Percentiles rank a stretch among this genome's conserved stretches.
These are phyloP conservation scores for Hyaloraphidium curvatum DNA, from an alignment of 192 early-diverging fungal species.

Conservation along the genomic window DNA sequence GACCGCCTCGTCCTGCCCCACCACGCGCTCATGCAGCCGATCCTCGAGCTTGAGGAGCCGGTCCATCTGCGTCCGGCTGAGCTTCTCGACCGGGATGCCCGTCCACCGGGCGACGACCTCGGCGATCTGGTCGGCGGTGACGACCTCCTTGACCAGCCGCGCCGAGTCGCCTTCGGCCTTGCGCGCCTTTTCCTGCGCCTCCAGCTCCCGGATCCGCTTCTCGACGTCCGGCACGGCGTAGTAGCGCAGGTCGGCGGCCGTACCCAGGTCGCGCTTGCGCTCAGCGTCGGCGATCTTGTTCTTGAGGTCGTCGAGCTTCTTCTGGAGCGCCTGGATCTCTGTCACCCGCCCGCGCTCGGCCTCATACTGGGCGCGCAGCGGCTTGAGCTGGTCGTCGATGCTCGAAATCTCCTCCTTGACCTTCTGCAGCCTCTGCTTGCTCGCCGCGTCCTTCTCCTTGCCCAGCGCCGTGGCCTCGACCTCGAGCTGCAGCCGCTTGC, in stretches of 20 bases:
- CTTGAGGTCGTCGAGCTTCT: conserved; percentile 74
- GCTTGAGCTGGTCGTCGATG: conserved; percentile 70
- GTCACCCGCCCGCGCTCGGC: conserved; percentile 71
- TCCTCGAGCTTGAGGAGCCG: conserved; percentile 58
- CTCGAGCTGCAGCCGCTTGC: conserved; percentile 79
- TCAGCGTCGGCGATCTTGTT: conserved; percentile 73
- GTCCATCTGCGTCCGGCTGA: conserved; percentile 71
- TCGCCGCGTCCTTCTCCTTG: conserved; percentile 78
- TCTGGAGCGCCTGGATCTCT: conserved; percentile 63
- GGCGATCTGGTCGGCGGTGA: conserved; percentile 77
- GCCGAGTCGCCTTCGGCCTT: conserved; percentile 13
- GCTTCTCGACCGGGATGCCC: conserved; percentile 78
- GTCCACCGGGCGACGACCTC: conserved; percentile 93
- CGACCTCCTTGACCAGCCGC: conserved; percentile 61
- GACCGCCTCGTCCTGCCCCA: conserved; percentile 84
- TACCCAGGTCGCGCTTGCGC: conserved; percentile 56
- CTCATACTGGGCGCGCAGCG: conserved; percentile 69
- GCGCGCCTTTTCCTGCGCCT: conserved; percentile 34
- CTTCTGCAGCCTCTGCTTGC: conserved; percentile 53
- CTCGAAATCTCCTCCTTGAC: conserved; percentile 66
- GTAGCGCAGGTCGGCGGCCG: conserved; percentile 85
- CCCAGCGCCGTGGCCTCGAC: conserved; percentile 82
- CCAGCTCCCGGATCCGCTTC: conserved; percentile 50
- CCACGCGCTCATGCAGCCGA: conserved; percentile 64
- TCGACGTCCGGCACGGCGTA: conserved; percentile 82